phyloP scores from a whole-genome alignment of 768 basidiomycete genomes.

The Leccinum arenicola region DNA sequence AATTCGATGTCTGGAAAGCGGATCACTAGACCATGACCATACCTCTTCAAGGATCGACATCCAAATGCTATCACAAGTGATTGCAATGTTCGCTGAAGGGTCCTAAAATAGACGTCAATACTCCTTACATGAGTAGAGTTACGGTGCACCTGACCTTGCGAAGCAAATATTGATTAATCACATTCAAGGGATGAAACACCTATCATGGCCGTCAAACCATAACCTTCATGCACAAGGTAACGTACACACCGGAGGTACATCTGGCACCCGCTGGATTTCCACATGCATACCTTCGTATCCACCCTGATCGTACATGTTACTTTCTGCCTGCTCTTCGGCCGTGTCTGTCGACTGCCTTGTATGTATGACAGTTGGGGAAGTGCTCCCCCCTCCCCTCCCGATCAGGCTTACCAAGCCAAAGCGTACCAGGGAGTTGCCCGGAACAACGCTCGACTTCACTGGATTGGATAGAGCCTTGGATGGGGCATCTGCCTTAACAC shows the following conservation, averaged over 20 bases:
- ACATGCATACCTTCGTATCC: not conserved
- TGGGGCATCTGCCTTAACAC: too few species aligned
- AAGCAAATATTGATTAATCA: slow-evolving; percentile 5
- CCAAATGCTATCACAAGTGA: slow-evolving; percentile 9
- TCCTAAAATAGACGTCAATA: not conserved
- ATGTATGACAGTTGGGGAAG: too few species aligned
- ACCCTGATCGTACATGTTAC: too few species aligned
- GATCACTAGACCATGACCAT: not conserved
- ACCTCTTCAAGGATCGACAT: slow-evolving; percentile 8
- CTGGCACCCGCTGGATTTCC: not conserved
- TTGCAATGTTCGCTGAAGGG: slow-evolving; percentile 5
- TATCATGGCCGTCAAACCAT: not conserved
- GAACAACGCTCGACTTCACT: too few species aligned
- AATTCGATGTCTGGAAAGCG: too few species aligned
- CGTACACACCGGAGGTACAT: not conserved
- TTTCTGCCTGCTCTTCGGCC: too few species aligned
- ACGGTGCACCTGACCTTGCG: not conserved
- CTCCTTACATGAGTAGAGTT: too few species aligned
- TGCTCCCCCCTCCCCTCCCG: too few species aligned
- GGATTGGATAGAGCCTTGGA: too few species aligned
- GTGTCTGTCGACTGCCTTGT: too few species aligned
- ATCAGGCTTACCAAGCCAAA: too few species aligned
- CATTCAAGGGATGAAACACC: slow-evolving; percentile 6
- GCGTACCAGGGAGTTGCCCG: too few species aligned
- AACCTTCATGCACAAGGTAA: not conserved